Percentiles rank a stretch among this genome's conserved stretches.
These are phyloP conservation scores for Phoma sp. DNA, from an alignment of 2,329 filamentous ascomycete genomes.

Conservation along the genomic window DNA sequence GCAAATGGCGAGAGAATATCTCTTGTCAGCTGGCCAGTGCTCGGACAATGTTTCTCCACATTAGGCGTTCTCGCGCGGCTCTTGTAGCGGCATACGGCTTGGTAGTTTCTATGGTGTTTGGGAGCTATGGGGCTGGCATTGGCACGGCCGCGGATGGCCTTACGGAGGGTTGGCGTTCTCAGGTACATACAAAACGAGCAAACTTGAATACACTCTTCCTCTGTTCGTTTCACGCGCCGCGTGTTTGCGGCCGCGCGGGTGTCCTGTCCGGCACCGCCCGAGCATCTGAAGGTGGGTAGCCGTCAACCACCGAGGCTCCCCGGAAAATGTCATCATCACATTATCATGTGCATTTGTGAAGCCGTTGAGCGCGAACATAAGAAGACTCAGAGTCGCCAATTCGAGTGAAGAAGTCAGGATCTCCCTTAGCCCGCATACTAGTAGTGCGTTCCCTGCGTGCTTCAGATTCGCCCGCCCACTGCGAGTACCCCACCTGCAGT, in stretches of 20 bases:
- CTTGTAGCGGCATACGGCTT: constrained; percentile 17
- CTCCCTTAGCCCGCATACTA: constrained; percentile 15
- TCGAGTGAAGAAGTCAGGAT: constrained; percentile 5
- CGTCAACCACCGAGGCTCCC: constrained; percentile 28
- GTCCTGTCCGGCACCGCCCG: constrained; percentile 25
- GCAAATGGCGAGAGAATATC: neutral
- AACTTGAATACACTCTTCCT: neutral
- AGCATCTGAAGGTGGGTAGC: constrained; percentile 13
- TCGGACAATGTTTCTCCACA: constrained; percentile 11
- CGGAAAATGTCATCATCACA: constrained; percentile 20
- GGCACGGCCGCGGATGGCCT: constrained; percentile 45
- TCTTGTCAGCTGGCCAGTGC: neutral
- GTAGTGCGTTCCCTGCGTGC: constrained; percentile 14
- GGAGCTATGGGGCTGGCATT: constrained; percentile 26
- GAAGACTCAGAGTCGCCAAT: neutral
- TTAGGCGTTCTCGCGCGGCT: constrained; percentile 17
- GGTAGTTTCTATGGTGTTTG: constrained; percentile 29
- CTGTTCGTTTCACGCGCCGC: constrained; percentile 8
- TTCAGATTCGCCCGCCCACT: constrained; percentile 15
- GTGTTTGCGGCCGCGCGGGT: constrained; percentile 13
- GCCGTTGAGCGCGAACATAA: neutral
- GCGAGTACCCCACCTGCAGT: constrained; percentile 28
- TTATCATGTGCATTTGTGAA: constrained; percentile 18
- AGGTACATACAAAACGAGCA: constrained; percentile 33
- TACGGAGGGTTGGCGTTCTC: constrained; percentile 31